These are phyloP conservation scores for Amanita inopinata DNA, from an alignment of 768 basidiomycete species.

Conservation along the genomic window DNA sequence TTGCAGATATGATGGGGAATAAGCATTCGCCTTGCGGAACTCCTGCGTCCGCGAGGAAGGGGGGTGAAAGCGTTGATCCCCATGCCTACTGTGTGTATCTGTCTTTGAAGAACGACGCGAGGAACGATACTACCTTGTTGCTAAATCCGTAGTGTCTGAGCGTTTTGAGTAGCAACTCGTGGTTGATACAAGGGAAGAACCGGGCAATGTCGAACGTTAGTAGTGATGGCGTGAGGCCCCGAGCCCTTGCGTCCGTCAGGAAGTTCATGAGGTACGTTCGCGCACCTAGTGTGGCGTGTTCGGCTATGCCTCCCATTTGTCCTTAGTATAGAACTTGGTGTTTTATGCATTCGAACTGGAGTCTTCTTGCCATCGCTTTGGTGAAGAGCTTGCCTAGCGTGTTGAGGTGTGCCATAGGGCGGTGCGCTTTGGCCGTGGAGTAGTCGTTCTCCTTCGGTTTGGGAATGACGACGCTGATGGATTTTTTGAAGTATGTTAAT, in stretches of 20 bases:
- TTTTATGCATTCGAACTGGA: background rate
- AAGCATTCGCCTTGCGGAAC: background rate
- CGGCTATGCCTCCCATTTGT: background rate
- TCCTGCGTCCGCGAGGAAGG: background rate
- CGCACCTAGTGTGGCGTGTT: background rate
- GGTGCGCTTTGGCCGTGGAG: background rate
- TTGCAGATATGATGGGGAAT: background rate
- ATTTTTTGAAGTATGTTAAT: conserved; percentile 1
- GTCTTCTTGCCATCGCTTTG: background rate
- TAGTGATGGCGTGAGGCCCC: background rate
- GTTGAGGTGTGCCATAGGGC: background rate
- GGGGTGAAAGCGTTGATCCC: background rate
- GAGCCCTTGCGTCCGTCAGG: background rate
- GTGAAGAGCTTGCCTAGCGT: background rate
- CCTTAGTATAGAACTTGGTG: background rate
- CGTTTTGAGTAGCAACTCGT: background rate
- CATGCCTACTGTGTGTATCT: background rate
- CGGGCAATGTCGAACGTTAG: background rate
- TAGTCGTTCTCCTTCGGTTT: background rate
- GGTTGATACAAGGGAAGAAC: background rate
- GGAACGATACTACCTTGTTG: background rate
- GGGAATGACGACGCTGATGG: background rate
- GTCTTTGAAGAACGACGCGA: background rate
- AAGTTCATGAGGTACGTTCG: background rate
- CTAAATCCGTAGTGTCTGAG: background rate